phyloP scores from a whole-genome alignment of 805 yeast species.

The Saccharomycopsis lassenensis region DNA sequence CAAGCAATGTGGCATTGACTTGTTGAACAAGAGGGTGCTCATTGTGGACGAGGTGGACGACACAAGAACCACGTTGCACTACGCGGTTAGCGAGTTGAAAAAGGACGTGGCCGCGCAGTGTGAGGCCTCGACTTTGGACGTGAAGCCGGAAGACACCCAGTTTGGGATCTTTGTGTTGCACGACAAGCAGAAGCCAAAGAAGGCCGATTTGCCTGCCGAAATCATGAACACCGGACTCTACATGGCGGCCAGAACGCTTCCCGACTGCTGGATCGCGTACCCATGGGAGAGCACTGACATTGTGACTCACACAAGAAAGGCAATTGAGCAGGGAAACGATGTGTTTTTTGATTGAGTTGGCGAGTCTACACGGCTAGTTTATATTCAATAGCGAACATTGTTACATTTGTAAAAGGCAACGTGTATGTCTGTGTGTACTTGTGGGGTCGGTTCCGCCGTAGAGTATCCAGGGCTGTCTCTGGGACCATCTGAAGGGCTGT shows the following conservation, averaged over 20 bases:
- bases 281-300: slow-evolving; percentile 81
- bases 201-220: slow-evolving; percentile 58
- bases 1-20: slow-evolving; percentile 35
- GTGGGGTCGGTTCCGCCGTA: too few relatives aligned
- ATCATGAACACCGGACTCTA: slow-evolving; percentile 50
- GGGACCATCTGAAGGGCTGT: too few relatives aligned
- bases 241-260: slow-evolving; percentile 65
- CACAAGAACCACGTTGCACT: slow-evolving; percentile 74
- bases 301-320: slow-evolving; percentile 59
- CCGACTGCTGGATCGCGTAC: slow-evolving; percentile 76
- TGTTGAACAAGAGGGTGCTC: slow-evolving; percentile 60
- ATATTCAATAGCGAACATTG: too few relatives aligned
- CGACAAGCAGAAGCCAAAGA: slow-evolving; percentile 62
- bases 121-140: slow-evolving; percentile 35
- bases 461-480: too few relatives aligned
- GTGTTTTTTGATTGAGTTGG: slow-evolving; percentile 20
- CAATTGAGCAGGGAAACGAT: slow-evolving; percentile 68
- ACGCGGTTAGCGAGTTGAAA: slow-evolving; percentile 63
- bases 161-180: slow-evolving; percentile 72
- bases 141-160: slow-evolving; percentile 40
- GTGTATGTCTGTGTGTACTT: too few relatives aligned
- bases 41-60: slow-evolving; percentile 82
- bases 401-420: too few relatives aligned
- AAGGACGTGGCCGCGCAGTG: slow-evolving; percentile 61
- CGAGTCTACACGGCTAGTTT: background rate